Evolutionary conservation across 306 rosid genomes (phyloP).

Genomic region (Fragaria iinumae): DNA sequence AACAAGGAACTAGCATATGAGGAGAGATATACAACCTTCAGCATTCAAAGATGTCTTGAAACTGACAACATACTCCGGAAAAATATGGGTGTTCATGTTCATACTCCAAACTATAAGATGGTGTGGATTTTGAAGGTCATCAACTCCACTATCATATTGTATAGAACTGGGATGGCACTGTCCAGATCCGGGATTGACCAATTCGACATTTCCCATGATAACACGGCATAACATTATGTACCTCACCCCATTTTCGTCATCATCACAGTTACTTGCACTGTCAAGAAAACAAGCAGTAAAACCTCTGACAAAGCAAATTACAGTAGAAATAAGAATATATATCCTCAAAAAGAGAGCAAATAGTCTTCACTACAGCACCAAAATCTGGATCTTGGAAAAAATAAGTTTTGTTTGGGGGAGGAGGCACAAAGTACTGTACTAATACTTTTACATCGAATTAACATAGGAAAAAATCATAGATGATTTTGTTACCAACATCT

Average conservation of each 20-base stretch:
- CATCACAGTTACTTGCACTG: constrained; percentile 32
- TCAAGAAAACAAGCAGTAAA: constrained; percentile 17
- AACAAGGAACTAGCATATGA: constrained; percentile 7
- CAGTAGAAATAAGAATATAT: background rate
- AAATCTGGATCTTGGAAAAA: background rate
- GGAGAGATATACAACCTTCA: constrained; percentile 26
- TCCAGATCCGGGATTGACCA: constrained; percentile 27
- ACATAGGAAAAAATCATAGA: background rate
- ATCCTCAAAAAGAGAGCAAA: background rate
- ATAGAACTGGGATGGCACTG: constrained; percentile 33
- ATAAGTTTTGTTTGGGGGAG: background rate
- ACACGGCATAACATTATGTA: constrained; percentile 32
- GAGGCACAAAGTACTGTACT: background rate
- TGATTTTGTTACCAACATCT: background rate
- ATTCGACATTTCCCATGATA: constrained; percentile 33
- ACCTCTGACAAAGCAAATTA: background rate
- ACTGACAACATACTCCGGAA: constrained; percentile 33
- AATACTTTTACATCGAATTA: background rate
- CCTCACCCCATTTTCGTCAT: constrained; percentile 33
- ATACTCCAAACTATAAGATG: constrained; percentile 29
- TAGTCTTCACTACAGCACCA: background rate
- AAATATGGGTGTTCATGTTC: constrained; percentile 32
- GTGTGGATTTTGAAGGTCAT: constrained; percentile 34
- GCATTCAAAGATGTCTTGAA: constrained; percentile 23
- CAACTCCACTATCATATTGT: constrained; percentile 34